Evolutionary conservation across 2,329 filamentous ascomycete genomes (phyloP), one percentile per base, ranked within the genome.

Genomic region (Plenodomus tracheiphilus): DNA sequence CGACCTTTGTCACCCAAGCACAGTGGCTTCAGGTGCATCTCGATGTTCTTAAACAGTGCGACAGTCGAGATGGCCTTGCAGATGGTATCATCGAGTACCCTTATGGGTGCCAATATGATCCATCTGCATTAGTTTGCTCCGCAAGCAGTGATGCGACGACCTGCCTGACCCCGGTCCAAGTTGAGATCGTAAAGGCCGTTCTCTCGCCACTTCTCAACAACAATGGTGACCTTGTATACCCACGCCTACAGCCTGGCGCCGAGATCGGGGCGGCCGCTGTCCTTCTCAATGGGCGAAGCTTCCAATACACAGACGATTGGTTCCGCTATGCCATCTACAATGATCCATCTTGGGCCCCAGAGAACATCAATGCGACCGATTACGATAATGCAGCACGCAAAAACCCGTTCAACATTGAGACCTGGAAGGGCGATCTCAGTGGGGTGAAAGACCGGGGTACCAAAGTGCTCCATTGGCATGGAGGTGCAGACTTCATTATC

Each of bases 41-140:
- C 15, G 74, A 75, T 40, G 68, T 79, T 30, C 53, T 81, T 25
- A 66, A 69, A 11, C 78, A 81, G 58, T 82, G 80, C 58, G 79
- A 82, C 53, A 58, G 58, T 2, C 64, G 79, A 6, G 80, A 82
- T 54, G 77, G 77, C 16, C 73, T 74, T 11, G 61, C 66, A 9
- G 80, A 82, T 58, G 76, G 76, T 7, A 74, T 80, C 44, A 64
- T 80, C 22, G 76, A 78, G 55, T 74, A 77, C 54, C 72, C 77
- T 2, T 68, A 66, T 8, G 64, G 73, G n/a, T 80, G 78, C 65
- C 53, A 70, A 16, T 77, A 77, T 58, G 61, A 71, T 28, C 74
- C 76, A 15, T 67, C 73, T 34, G 63, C 64, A 3, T 64, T 77
- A 13, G 51, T 71, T 22, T 78, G 75, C 61, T 41, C 37, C 7